Conservation (phyloP, 768 basidiomycete species). For the Lactarius vividus region DNA sequence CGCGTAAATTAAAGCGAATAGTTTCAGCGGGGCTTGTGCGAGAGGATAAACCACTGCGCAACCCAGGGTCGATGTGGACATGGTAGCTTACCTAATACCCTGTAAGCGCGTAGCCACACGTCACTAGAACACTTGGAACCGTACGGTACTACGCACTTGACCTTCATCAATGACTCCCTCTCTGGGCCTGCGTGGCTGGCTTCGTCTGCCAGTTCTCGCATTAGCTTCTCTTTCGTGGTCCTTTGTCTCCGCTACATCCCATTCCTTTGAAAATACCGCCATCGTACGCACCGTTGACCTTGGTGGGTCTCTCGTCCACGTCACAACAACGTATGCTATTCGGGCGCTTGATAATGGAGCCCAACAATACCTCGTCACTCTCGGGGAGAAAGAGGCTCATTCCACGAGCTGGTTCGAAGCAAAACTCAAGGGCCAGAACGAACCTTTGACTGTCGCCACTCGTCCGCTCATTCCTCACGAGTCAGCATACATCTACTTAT, state of each 20-base stretch:
- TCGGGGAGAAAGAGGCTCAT: conserved; percentile 58
- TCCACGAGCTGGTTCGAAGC: conserved; percentile 78
- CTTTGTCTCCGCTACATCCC: conserved; percentile 39
- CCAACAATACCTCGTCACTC: conserved; percentile 63
- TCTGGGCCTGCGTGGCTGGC: conserved; percentile 45
- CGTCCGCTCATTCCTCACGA: conserved; percentile 46
- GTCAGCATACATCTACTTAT: conserved; percentile 41
- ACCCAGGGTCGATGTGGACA: conserved; percentile 68
- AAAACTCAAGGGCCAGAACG: conserved; percentile 69
- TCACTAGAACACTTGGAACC: neutral
- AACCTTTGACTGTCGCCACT: conserved; percentile 50
- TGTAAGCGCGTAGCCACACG: conserved; percentile 7
- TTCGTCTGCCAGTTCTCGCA: conserved; percentile 47
- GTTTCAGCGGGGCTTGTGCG: conserved; percentile 76
- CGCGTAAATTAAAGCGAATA: conserved; percentile 69
- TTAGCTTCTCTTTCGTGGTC: conserved; percentile 41
- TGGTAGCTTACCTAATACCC: conserved; percentile 51
- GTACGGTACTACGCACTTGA: neutral
- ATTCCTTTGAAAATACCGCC: conserved; percentile 83
- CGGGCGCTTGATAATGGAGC: conserved; percentile 63
- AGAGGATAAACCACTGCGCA: conserved; percentile 77
- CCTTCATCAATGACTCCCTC: conserved; percentile 36
- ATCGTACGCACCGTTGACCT: conserved; percentile 88
- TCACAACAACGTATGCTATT: conserved; percentile 86
- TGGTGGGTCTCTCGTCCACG: conserved; percentile 81